phyloP scores from a whole-genome alignment of 2,329 filamentous ascomycete genomes.

The Penicillium capsulatum region DNA sequence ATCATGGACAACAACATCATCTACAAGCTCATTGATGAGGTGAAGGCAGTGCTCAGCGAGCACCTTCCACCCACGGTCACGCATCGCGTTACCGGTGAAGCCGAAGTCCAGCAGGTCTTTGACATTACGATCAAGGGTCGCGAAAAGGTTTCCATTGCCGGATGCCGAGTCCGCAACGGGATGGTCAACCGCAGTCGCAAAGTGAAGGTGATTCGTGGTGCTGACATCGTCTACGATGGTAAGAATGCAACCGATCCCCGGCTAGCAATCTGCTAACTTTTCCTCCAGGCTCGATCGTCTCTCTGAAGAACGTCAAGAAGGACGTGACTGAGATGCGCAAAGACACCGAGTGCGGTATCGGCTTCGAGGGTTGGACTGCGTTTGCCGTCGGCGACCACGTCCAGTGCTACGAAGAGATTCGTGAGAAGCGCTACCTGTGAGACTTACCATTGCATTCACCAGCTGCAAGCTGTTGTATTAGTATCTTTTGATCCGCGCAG shows the following conservation, averaged over 20 bases:
- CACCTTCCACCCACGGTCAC: slow-evolving; percentile 64
- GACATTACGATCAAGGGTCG: slow-evolving; percentile 73
- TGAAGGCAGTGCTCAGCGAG: slow-evolving; percentile 60
- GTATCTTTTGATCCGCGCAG: not conserved
- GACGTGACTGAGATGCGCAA: slow-evolving; percentile 86
- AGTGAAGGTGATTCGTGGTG: slow-evolving; percentile 67
- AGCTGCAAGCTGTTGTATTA: slow-evolving; percentile 8
- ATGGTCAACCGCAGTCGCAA: slow-evolving; percentile 59
- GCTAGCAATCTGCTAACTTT: slow-evolving; percentile 6
- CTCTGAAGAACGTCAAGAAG: slow-evolving; percentile 89
- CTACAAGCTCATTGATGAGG: slow-evolving; percentile 49
- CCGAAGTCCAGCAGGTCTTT: slow-evolving; percentile 78
- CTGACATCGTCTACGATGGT: slow-evolving; percentile 77
- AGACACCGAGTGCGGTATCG: slow-evolving; percentile 88
- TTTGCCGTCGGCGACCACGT: slow-evolving; percentile 79
- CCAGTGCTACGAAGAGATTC: slow-evolving; percentile 77
- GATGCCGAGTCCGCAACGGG: slow-evolving; percentile 83
- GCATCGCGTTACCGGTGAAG: slow-evolving; percentile 76
- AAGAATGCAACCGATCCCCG: slow-evolving; percentile 38
- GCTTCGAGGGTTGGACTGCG: slow-evolving; percentile 73
- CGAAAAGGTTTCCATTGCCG: slow-evolving; percentile 71
- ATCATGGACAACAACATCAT: slow-evolving; percentile 76
- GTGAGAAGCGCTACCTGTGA: slow-evolving; percentile 60
- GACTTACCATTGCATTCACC: not conserved
- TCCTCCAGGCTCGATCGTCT: slow-evolving; percentile 64